phyloP scores from a whole-genome alignment of 2,329 filamentous ascomycete genomes.

The Dactylella cylindrospora region DNA sequence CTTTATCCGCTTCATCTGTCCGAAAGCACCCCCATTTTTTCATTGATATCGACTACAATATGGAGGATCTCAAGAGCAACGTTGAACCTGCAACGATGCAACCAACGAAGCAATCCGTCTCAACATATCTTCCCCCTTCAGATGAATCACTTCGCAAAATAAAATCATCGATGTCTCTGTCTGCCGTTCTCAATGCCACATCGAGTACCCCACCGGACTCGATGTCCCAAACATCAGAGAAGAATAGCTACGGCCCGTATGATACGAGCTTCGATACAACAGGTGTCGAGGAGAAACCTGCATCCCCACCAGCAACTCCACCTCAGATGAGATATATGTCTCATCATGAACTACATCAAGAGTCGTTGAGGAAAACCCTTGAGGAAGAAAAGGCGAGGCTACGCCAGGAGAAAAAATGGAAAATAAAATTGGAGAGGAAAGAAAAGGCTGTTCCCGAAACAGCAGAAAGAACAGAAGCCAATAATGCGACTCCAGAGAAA shows the following conservation, averaged over 20 bases:
- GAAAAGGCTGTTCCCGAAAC: slow-evolving; percentile 1
- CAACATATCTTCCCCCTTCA: slow-evolving; percentile 1
- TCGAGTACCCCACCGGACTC: slow-evolving; percentile 27
- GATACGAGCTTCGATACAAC: slow-evolving; percentile 2
- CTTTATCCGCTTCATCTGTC: slow-evolving; percentile 2
- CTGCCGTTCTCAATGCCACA: slow-evolving; percentile 26
- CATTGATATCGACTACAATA: slow-evolving; percentile 20
- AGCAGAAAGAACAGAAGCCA: background rate
- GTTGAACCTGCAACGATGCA: background rate
- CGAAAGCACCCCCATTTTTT: slow-evolving; percentile 23
- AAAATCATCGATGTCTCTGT: slow-evolving; percentile 32
- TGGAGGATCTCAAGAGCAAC: slow-evolving; percentile 24
- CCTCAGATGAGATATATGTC: slow-evolving; percentile 13
- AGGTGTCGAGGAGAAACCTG: slow-evolving; percentile 3
- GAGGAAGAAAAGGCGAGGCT: slow-evolving; percentile 15
- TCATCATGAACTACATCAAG: slow-evolving; percentile 11
- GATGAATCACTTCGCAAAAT: slow-evolving; percentile 30
- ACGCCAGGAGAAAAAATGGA: slow-evolving; percentile 4
- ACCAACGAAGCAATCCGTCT: background rate
- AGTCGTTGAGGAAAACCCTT: slow-evolving; percentile 10
- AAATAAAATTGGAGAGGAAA: slow-evolving; percentile 10
- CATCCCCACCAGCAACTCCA: slow-evolving; percentile 27
- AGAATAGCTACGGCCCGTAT: background rate
- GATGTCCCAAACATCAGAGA: slow-evolving; percentile 32
- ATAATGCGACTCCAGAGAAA: slow-evolving; percentile 2